Percentiles rank a stretch among this genome's conserved stretches.
Evolutionary conservation across 495 filamentous ascomycete species (phyloP).

Genomic region (Penicillium roqueforti): DNA sequence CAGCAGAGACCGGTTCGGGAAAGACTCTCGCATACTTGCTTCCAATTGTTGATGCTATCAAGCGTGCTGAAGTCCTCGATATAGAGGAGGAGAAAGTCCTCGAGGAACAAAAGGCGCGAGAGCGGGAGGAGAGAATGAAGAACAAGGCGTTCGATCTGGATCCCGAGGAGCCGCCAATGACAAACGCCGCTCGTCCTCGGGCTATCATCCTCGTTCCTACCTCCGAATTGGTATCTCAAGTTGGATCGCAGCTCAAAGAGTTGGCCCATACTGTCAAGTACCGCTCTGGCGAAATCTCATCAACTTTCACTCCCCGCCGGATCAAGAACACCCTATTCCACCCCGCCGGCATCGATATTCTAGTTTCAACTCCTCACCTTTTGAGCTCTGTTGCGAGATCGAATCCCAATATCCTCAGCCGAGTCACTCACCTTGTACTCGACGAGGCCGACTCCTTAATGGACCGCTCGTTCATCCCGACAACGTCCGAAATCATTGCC

Average conservation of each 20-base stretch:
- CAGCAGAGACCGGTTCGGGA: slow-evolving; percentile 94
- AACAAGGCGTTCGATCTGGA: slow-evolving; percentile 51
- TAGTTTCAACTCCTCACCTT: slow-evolving; percentile 85
- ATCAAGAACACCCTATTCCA: slow-evolving; percentile 83
- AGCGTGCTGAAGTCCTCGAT: slow-evolving; percentile 67
- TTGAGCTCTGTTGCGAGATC: slow-evolving; percentile 77
- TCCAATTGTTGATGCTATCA: slow-evolving; percentile 76
- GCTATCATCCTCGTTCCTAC: slow-evolving; percentile 90
- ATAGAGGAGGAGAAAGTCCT: slow-evolving; percentile 48
- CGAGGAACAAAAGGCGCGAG: slow-evolving; percentile 44
- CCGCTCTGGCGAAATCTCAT: slow-evolving; percentile 73
- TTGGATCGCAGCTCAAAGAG: slow-evolving; percentile 70
- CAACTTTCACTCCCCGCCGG: slow-evolving; percentile 66
- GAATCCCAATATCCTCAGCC: slow-evolving; percentile 83
- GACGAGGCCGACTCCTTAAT: slow-evolving; percentile 96
- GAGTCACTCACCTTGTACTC: slow-evolving; percentile 79
- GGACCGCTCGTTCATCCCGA: slow-evolving; percentile 83
- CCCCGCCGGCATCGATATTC: slow-evolving; percentile 74
- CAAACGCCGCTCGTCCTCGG: slow-evolving; percentile 69
- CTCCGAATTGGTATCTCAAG: slow-evolving; percentile 86
- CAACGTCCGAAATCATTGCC: slow-evolving; percentile 76
- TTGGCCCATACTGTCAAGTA: slow-evolving; percentile 81
- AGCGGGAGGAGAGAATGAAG: slow-evolving; percentile 46
- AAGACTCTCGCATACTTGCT: slow-evolving; percentile 92
- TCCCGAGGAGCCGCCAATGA: slow-evolving; percentile 49